Conservation (phyloP, 2,329 filamentous ascomycete species). For the Cladophialophora psammophila region DNA sequence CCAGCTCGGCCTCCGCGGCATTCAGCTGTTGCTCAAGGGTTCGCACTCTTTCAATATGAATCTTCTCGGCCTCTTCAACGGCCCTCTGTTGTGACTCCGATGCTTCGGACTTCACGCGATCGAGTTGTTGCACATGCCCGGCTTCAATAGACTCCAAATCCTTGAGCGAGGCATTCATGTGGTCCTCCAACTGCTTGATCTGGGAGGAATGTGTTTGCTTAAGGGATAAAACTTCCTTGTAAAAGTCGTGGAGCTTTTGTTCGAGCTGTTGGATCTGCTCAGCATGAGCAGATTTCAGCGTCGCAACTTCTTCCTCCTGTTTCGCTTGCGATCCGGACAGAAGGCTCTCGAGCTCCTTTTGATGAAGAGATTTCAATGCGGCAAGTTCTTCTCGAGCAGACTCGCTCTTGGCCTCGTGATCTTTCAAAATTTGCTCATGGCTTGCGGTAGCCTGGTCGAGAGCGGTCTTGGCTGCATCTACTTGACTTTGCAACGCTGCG, state of each 20-base stretch:
- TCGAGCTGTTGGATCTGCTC: constrained; percentile 46
- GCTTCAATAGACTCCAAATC: constrained; percentile 33
- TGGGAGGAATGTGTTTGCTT: constrained; percentile 33
- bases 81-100: constrained; percentile 26
- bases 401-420: constrained; percentile 12
- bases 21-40: constrained; percentile 30
- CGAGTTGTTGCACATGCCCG: constrained; percentile 32
- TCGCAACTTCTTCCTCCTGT: constrained; percentile 24
- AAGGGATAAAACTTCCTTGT: constrained; percentile 41
- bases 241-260: constrained; percentile 46
- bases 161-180: constrained; percentile 32
- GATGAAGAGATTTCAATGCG: constrained; percentile 28
- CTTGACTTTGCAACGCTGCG: constrained; percentile 22
- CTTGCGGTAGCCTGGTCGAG: constrained; percentile 18
- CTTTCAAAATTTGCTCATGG: constrained; percentile 21
- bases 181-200: constrained; percentile 35
- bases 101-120: constrained; percentile 30
- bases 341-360: constrained; percentile 23
- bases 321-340: constrained; percentile 17
- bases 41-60: constrained; percentile 26
- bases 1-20: constrained; percentile 27
- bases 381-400: constrained; percentile 26
- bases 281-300: constrained; percentile 43
- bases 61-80: constrained; percentile 28
- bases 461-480: constrained; percentile 24